Conservation (phyloP, 1,284 basidiomycete genomes). For the Malassezia equina region DNA sequence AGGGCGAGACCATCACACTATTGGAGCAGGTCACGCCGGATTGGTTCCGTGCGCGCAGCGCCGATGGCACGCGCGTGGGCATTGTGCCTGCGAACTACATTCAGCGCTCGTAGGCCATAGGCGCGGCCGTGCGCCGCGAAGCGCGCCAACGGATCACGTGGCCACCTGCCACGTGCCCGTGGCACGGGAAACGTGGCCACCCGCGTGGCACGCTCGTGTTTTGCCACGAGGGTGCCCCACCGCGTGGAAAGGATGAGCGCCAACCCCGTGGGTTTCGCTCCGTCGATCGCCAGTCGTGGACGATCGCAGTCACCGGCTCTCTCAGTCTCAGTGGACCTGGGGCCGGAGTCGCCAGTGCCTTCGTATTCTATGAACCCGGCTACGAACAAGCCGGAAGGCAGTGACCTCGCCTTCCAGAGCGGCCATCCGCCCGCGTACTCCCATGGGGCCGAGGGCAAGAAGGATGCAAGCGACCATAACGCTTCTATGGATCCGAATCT, state of each 20-base stretch:
- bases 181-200: conserved; percentile 9
- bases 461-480: neutral
- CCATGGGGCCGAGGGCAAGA: neutral
- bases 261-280: conserved; percentile 6
- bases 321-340: neutral
- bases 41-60: conserved; percentile 29
- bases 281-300: conserved; percentile 7
- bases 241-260: conserved; percentile 14
- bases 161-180: neutral
- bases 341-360: neutral
- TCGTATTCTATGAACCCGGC: conserved; percentile 10
- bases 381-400: conserved; percentile 7
- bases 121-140: neutral
- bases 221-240: conserved; percentile 15
- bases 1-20: conserved; percentile 27
- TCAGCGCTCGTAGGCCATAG: conserved; percentile 1
- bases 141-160: neutral
- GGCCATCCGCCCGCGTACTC: conserved; percentile 3
- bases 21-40: conserved; percentile 32
- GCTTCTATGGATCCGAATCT: conserved; percentile 13
- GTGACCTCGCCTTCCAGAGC: conserved; percentile 8
- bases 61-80: conserved; percentile 18
- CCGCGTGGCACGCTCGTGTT: conserved; percentile 18
- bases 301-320: neutral
- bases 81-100: conserved; percentile 36